These are phyloP conservation scores for Amylostereum chailletii DNA, from an alignment of 1,284 basidiomycete genomes.

Conservation along the genomic window DNA sequence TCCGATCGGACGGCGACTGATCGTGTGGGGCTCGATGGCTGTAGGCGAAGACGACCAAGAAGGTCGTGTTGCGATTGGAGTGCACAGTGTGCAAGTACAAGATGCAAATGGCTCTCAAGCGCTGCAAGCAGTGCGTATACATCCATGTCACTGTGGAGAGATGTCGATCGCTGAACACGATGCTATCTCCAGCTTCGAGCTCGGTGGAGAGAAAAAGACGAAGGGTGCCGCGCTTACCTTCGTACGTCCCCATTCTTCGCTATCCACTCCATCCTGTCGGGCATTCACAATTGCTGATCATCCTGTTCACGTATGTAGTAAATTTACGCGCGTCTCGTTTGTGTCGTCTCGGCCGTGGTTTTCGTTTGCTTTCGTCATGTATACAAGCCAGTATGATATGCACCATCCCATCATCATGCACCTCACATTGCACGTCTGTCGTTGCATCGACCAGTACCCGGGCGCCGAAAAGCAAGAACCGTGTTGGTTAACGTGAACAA, in stretches of 20 bases:
- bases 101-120: conserved; percentile 92
- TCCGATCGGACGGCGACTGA: not conserved
- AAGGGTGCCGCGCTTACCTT: conserved; percentile 92
- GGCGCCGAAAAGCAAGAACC: too few relatives aligned
- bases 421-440: not conserved
- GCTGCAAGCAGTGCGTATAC: conserved; percentile 90
- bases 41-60: conserved; percentile 96
- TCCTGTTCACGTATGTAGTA: conserved; percentile 13
- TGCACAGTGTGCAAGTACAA: conserved; percentile 99
- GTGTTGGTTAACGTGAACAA: too few relatives aligned
- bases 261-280: conserved; percentile 8
- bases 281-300: not conserved
- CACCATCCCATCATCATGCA: conserved; percentile 9
- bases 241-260: conserved; percentile 43
- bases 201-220: conserved; percentile 99
- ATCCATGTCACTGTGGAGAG: not conserved
- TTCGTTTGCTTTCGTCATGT: conserved; percentile 12
- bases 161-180: not conserved
- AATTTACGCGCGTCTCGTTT: conserved; percentile 10
- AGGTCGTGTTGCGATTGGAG: conserved; percentile 96
- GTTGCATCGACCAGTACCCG: too few relatives aligned
- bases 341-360: conserved; percentile 8
- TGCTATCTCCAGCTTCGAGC: conserved; percentile 73
- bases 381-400: conserved; percentile 19
- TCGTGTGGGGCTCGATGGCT: not conserved